phyloP scores from a whole-genome alignment of 2,329 filamentous ascomycete species.

The Claviceps fusiformis region DNA sequence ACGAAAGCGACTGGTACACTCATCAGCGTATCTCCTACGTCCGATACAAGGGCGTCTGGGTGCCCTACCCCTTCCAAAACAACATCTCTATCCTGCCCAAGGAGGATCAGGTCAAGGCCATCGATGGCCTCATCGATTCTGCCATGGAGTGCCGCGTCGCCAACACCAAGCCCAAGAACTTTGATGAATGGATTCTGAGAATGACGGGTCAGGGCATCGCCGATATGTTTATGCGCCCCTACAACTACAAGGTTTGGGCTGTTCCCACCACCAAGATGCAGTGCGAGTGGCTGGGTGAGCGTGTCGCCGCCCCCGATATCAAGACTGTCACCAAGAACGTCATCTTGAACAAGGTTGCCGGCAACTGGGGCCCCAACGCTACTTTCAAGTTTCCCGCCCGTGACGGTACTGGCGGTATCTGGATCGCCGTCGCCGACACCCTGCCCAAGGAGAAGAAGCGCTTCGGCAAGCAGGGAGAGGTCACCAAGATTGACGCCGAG shows the following conservation, averaged over 20 bases:
- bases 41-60: slow-evolving; percentile 91
- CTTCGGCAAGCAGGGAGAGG: slow-evolving; percentile 73
- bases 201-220: slow-evolving; percentile 83
- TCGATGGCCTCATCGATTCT: slow-evolving; percentile 93
- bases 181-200: slow-evolving; percentile 95
- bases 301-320: slow-evolving; percentile 90
- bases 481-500: slow-evolving; percentile 75
- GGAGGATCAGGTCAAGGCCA: slow-evolving; percentile 88
- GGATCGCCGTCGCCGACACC: slow-evolving; percentile 92
- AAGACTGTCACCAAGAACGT: slow-evolving; percentile 91
- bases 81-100: slow-evolving; percentile 98
- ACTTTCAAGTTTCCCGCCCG: slow-evolving; percentile 96
- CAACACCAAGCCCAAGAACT: slow-evolving; percentile 87
- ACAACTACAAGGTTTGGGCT: slow-evolving; percentile 99
- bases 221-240: slow-evolving; percentile 95
- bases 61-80: slow-evolving; percentile 99
- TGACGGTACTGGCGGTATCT: slow-evolving; percentile 95
- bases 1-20: slow-evolving; percentile 88
- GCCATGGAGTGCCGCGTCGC: slow-evolving; percentile 75
- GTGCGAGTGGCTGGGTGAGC: slow-evolving; percentile 96
- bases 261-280: slow-evolving; percentile 99
- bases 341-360: slow-evolving; percentile 88
- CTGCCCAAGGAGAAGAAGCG: slow-evolving; percentile 82
- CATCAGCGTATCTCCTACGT: slow-evolving; percentile 99
- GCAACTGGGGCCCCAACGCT: slow-evolving; percentile 95